phyloP scores from a whole-genome alignment of 257 asterid genomes.

The Solanum virginianum region DNA sequence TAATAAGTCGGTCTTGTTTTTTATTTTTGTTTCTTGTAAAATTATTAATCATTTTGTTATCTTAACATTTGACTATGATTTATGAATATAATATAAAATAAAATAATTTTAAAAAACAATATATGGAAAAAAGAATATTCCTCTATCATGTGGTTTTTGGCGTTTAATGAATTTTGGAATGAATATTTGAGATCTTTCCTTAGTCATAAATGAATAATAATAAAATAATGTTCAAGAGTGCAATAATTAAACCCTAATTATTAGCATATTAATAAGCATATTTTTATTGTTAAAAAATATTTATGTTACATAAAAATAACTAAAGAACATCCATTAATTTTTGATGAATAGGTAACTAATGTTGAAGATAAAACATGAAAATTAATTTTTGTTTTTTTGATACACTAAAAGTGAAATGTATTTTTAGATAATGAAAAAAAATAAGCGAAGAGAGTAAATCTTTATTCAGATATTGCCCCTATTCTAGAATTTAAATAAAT shows the following conservation, averaged over 20 bases:
- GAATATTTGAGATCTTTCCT: neutral
- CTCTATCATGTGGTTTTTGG: neutral
- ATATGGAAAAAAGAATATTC: neutral
- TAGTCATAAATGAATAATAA: neutral
- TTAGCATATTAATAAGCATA: neutral
- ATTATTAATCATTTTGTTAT: neutral
- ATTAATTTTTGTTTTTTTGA: no score
- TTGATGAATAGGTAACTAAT: no score
- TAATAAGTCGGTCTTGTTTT: neutral
- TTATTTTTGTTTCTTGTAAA: neutral
- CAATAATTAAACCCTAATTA: neutral
- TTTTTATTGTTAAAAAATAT: no score
- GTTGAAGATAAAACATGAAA: no score
- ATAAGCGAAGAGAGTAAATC: neutral
- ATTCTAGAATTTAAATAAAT: neutral
- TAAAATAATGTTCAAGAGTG: neutral
- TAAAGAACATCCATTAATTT: no score
- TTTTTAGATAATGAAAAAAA: neutral
- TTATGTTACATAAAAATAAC: neutral
- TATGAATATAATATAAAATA: neutral
- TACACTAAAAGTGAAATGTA: neutral
- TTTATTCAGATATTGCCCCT: neutral
- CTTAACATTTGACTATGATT: neutral
- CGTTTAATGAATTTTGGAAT: neutral
- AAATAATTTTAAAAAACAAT: neutral